Base-by-base conservation (phyloP, 352 stramenopile species). In the Phytophthora sp. region DNA sequence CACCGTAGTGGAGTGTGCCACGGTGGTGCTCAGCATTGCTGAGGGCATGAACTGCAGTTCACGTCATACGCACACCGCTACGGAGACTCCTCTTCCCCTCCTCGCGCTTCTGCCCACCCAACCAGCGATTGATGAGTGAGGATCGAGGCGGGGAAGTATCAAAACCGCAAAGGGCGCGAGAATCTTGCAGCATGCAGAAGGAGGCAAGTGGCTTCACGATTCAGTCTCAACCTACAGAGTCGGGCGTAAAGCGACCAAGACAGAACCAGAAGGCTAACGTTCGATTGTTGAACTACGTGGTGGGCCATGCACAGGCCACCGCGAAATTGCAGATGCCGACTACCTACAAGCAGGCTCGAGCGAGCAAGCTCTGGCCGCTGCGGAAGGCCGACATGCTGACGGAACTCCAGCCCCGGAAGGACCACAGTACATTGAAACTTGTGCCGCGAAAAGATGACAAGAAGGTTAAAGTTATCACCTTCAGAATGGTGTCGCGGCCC, bases 401-500 rank as follows among this genome's bases (percentile, higher is more conserved):
- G 20, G 35, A 20, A 2, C 2, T 41, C 4, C 11, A 18, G 15
- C 20, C 35, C 7, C 35, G 2, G 15, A 41, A 41, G 35, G n/a
- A n/a, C n/a, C n/a, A n/a, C n/a, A n/a, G n/a, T n/a, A n/a, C n/a
- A n/a, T n/a, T n/a, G n/a, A n/a, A n/a, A n/a, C 18, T 63, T 24
- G 55, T 63, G 6, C 41, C 52, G 8, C 33, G 52, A 5, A 3
- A 7, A 4, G 20, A 4, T 1, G 31, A 27, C 15, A 53, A 38
- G 23, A 47, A 46, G 4, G 1, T 45, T 7, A 53, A 46, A 9
- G 55, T 59, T 1, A 62, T 53, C 9, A 69, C 61, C 2, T 54
- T 15, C 15, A 16, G 42, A 20, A 61, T 36, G 53, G 46, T 60
- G 3, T 58, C 23, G 39, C 42, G 16, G 16, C 51, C 30, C 69